Evolutionary conservation across 2,329 filamentous ascomycete species (phyloP), one percentile per base, ranked within the genome.

Genomic region (Arthrobotrys sphaeroides): DNA sequence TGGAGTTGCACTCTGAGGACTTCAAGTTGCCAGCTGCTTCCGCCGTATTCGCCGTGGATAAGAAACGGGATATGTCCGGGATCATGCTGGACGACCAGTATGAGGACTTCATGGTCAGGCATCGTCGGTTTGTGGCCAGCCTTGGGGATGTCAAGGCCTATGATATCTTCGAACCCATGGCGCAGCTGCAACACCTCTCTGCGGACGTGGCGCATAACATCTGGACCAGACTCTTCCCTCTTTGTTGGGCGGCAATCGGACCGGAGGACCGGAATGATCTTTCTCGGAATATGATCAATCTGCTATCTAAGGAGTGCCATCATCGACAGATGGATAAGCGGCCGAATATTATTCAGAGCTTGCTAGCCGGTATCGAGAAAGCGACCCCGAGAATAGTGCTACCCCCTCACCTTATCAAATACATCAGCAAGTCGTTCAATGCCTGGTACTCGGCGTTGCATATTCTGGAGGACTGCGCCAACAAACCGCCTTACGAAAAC

Each of bases 221-320:
- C 5, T 99, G 96, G 96, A 88, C 94, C 47, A 87, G 90, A 0
- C 85, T 97, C 57, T 99, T 98, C 84, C 93, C 94, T 0, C 89
- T 98, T 78, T 97, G 91, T 82, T 99, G 95, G 96, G 92, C 94
- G 12, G 91, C 92, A 0, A 88, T 95, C 3, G 88, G 90, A 4
- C 91, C 90, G 79, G 96, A 99, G 78, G 95, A 99, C 80, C 90
- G 94, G 67, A 88, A 88, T 28, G 95, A 99, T 77, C 86, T 99
- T 33, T 92, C 98, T 82, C 92, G 94, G 79, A 94, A 93, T 12
- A 88, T 99, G 83, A 92, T 97, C n/a, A 87, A 89, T 2, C 85
- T 99, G 9, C 86, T 99, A 7, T 97, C 94, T 1, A 96, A 96
- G 81, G 96, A 99, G 80, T 98, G 94, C 82, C 95, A 99, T 82